Evolutionary conservation across 2,329 filamentous ascomycete species (phyloP).

Genomic region (Colletotrichum ledebouriae): DNA sequence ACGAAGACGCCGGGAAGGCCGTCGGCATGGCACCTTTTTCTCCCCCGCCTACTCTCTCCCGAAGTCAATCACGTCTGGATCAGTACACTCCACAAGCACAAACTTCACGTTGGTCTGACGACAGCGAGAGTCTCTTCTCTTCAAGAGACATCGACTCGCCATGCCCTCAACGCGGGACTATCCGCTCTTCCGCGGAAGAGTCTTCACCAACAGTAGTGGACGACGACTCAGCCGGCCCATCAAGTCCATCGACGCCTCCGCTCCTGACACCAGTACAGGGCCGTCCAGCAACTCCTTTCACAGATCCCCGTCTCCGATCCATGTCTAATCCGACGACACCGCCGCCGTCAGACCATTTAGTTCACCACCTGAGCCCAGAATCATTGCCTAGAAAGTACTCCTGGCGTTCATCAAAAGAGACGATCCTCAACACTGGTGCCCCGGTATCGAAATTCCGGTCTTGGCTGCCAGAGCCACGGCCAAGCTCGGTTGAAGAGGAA

Average conservation of each 20-base stretch:
- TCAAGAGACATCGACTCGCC: conserved; percentile 37
- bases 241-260: conserved; percentile 12
- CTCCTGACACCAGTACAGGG: conserved; percentile 30
- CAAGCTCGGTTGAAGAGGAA: neutral
- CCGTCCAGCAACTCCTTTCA: conserved; percentile 34
- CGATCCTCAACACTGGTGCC: conserved; percentile 29
- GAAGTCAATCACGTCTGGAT: conserved; percentile 10
- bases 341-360: conserved; percentile 33
- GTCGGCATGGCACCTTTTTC: conserved; percentile 1
- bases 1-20: neutral
- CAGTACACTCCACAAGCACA: conserved; percentile 24
- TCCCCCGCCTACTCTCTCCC: conserved; percentile 27
- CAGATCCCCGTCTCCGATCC: conserved; percentile 27
- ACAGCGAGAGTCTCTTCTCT: conserved; percentile 38
- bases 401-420: conserved; percentile 38
- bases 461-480: conserved; percentile 27
- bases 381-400: conserved; percentile 28
- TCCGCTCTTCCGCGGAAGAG: conserved; percentile 33
- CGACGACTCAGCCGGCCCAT: conserved; percentile 27
- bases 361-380: conserved; percentile 19
- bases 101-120: conserved; percentile 41
- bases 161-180: conserved; percentile 19
- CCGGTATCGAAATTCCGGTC: conserved; percentile 29
- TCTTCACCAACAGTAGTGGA: conserved; percentile 35
- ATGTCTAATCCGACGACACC: conserved; percentile 30